Conservation (phyloP, 768 basidiomycete species). For the Rhizopogon vesiculosus region DNA sequence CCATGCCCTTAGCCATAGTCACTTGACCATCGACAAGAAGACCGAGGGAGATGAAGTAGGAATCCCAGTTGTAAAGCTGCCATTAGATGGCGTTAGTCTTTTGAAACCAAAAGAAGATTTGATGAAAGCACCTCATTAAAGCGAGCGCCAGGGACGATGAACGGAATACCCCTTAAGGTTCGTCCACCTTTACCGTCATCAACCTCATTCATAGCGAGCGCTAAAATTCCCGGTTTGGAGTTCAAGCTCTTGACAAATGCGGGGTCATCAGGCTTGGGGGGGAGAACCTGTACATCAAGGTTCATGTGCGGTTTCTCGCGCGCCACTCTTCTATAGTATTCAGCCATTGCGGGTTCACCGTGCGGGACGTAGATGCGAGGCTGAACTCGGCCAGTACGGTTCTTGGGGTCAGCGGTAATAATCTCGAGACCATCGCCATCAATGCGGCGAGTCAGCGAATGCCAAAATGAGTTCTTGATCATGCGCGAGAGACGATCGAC, state of each 20-base stretch:
- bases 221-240: constrained; percentile 89
- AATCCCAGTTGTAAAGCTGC: constrained; percentile 93
- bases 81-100: constrained; percentile 3
- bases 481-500: constrained; percentile 95
- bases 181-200: constrained; percentile 75
- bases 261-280: constrained; percentile 82
- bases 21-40: constrained; percentile 93
- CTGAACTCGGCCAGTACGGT: constrained; percentile 83
- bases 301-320: constrained; percentile 91
- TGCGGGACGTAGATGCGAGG: constrained; percentile 95
- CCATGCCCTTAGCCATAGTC: constrained; percentile 94
- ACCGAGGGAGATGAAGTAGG: constrained; percentile 91
- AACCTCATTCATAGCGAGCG: constrained; percentile 92
- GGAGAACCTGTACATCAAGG: constrained; percentile 88
- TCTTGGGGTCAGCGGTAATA: constrained; percentile 97
- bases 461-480: constrained; percentile 99
- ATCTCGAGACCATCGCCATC: constrained; percentile 97
- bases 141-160: constrained; percentile 93
- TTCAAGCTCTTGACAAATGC: constrained; percentile 89
- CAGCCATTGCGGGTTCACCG: constrained; percentile 89
- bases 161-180: constrained; percentile 89
- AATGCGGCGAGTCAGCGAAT: constrained; percentile 92
- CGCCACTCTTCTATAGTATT: constrained; percentile 91
- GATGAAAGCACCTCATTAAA: constrained; percentile 75
- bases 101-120: neutral